Conservation (phyloP, 768 basidiomycete genomes). For the Tylopilus vinaceipallidus region DNA sequence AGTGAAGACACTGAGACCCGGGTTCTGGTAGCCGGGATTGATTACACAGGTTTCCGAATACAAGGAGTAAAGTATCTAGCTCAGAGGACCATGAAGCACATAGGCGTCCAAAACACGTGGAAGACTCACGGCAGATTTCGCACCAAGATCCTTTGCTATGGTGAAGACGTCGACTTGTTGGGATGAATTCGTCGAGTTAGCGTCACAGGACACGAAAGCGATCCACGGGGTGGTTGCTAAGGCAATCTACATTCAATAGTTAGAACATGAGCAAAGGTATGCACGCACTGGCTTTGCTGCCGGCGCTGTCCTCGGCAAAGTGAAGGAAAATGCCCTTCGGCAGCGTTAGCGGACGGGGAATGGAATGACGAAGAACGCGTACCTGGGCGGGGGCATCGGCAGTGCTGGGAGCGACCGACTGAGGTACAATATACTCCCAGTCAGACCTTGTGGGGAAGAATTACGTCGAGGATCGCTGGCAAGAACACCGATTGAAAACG, state of each 20-base stretch:
- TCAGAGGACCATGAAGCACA: slow-evolving; percentile 1
- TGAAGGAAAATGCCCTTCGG: slow-evolving; percentile 77
- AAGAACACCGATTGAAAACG: slow-evolving; percentile 7
- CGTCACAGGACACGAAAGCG: slow-evolving; percentile 82
- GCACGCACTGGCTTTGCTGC: slow-evolving; percentile 47
- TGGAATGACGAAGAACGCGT: slow-evolving; percentile 11
- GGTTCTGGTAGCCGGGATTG: slow-evolving; percentile 66
- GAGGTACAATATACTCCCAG: slow-evolving; percentile 55
- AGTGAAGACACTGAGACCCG: slow-evolving; percentile 74
- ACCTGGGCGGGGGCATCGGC: slow-evolving; percentile 54
- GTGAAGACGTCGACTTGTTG: slow-evolving; percentile 75
- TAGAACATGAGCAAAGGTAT: slow-evolving; percentile 30
- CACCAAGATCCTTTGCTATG: slow-evolving; percentile 73
- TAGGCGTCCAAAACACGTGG: neutral
- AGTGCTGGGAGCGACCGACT: slow-evolving; percentile 51
- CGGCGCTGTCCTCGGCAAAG: slow-evolving; percentile 64
- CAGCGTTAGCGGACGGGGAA: neutral
- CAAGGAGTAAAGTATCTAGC: slow-evolving; percentile 74
- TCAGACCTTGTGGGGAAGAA: slow-evolving; percentile 40
- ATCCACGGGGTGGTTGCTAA: slow-evolving; percentile 85
- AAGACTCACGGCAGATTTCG: slow-evolving; percentile 67
- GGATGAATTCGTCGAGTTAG: slow-evolving; percentile 65
- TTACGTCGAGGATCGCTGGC: slow-evolving; percentile 10
- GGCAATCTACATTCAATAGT: slow-evolving; percentile 14
- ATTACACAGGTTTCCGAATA: slow-evolving; percentile 72